Percentiles rank a stretch among this genome's conserved stretches.
Conservation (phyloP, 2,329 filamentous ascomycete species). For the Pseudocercospora pini-densiflorae region DNA sequence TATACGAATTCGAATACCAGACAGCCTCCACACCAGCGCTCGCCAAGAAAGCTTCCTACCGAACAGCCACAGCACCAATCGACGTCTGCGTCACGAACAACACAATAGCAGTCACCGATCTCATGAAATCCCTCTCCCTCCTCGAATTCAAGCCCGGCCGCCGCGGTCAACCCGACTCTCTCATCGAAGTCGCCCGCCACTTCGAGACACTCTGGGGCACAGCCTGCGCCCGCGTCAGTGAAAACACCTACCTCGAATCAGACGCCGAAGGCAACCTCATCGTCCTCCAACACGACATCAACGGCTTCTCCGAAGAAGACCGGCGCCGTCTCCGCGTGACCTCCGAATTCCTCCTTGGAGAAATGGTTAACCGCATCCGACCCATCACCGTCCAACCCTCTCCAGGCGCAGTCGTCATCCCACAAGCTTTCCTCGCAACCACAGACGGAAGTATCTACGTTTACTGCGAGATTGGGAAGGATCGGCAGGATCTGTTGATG, state of each 20-base stretch:
- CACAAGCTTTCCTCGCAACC: constrained; percentile 85
- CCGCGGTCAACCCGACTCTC: constrained; percentile 56
- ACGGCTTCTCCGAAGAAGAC: constrained; percentile 77
- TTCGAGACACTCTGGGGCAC: constrained; percentile 84
- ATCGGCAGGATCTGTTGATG: constrained; percentile 79
- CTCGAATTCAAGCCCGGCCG: constrained; percentile 71
- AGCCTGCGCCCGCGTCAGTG: constrained; percentile 72
- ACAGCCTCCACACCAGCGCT: constrained; percentile 60
- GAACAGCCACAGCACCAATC: constrained; percentile 82
- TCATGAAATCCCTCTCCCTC: constrained; percentile 90
- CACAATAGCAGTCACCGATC: constrained; percentile 80
- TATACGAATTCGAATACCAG: constrained; percentile 62
- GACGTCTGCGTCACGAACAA: constrained; percentile 76
- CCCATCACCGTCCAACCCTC: constrained; percentile 69
- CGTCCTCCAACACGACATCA: constrained; percentile 73
- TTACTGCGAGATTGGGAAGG: constrained; percentile 75
- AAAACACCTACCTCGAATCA: constrained; percentile 77
- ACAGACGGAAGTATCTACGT: constrained; percentile 93
- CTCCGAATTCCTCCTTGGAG: constrained; percentile 83
- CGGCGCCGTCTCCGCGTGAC: constrained; percentile 71
- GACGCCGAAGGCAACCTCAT: constrained; percentile 89
- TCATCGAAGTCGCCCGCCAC: constrained; percentile 78
- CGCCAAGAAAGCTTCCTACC: constrained; percentile 73
- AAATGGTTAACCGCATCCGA: constrained; percentile 90
- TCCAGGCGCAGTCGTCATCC: constrained; percentile 70